Evolutionary conservation across 2,329 filamentous ascomycete genomes (phyloP), one percentile per base, ranked within the genome.

Genomic region (Cladosporium velox): DNA sequence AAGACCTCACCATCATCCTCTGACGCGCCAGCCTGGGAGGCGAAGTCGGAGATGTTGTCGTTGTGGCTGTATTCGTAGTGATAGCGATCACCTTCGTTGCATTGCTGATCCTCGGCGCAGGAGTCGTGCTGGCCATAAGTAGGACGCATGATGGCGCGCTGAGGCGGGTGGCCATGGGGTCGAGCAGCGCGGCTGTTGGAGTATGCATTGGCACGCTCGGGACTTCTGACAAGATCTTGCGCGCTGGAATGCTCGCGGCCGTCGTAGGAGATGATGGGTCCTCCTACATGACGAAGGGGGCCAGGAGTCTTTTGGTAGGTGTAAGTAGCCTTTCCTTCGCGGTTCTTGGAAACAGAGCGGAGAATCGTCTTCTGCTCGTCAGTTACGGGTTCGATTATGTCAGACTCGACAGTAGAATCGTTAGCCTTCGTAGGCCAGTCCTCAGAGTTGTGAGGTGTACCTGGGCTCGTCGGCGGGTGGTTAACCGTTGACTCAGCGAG

Each of bases 1-100:
- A 64, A 64, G 51, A 64, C 51, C 15, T 57, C 51, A 18, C 24
- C 38, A 11, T 64, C 35, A 6, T 57, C 24, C 8, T 47, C 60
- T 3, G 24, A 6, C 14, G 15, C 32, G 24, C 35, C n/a, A 12
- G n/a, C 18, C 21, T 41, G 51, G 8, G 61, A 64, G 8, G 11
- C 24, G 26, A 62, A 18, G 30, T 54, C 59, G 26, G 2, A 32
- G 35, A 18, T 4, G 51, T 49, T 38, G 12, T 47, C 41, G 26
- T 44, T 52, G 35, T 44, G 24, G 26, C 41, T 47, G 41, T 24
- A 21, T 47, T 12, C 41, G n/a, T 47, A 21, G 41, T 47, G n/a
- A 47, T 21, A 47, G 41, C n/a, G 41, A 12, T 8, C n/a, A 12
- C 24, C 26, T 14, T 26, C 34, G 12, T 47, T 21, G 30, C 1